Base-by-base conservation (phyloP, 1,139 yeast species). In the Geotrichum bryndzae region DNA sequence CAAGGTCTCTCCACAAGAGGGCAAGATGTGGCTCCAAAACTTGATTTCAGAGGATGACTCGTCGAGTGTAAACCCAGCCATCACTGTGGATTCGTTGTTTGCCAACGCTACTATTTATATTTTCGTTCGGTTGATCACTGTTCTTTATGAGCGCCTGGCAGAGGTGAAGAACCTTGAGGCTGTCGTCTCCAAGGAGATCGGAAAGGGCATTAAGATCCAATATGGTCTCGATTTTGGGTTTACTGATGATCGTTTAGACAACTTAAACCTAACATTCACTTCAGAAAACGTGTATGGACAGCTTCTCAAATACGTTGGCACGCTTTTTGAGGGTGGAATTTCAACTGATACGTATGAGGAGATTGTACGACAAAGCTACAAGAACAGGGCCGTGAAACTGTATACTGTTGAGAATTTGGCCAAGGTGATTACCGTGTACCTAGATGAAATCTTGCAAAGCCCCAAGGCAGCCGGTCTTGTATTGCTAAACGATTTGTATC, bases 311-410 rank as follows among this genome's bases (percentile, higher is more conserved):
- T 79, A 94, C 63, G 83, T 96, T 61, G 91, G 85, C 68, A 83
- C 85, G 66, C 79, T 91, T 60, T 88, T 95, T 66, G 96, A 90
- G 69, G 96, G 96, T 33, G 96, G 91, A 51, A 79, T 94, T 61
- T 99, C 95, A 69, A 96, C 90, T 67, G 96, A 88, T 74, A 88
- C 95, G 89, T 94, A 89, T 73, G 99, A 94, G 77, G 99, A 94
- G 74, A 83, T 96, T 35, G 77, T 95, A 65, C 89, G 99, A 67
- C 97, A 92, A 78, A 97, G 96, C 0, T 94, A 90, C 77, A 84
- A 95, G 69, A 95, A 94, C 76, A 87, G 86, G 67, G 99, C 98
- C 0, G 95, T 89, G 77, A 90, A 90, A 73, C 77, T 94, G 60
- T 94, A 92, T 76, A 94, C 99, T 1, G 82, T 94, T 65, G 98